Conservation (phyloP, 1,139 yeast genomes). For the Geotrichum carabidarum region DNA sequence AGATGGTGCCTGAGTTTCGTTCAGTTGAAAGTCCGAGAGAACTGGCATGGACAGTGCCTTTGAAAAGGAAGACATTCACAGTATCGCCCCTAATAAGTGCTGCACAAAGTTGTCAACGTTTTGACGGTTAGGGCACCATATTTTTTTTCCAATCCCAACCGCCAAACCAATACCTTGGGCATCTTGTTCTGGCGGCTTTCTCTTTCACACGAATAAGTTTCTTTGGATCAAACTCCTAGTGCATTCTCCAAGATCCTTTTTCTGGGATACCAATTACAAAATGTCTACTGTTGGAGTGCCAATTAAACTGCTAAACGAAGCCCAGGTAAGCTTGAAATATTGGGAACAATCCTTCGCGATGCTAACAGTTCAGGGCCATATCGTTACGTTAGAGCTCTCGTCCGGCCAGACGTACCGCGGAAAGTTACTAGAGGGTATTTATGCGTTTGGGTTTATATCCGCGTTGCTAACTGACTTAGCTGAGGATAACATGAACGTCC, state of each 20-base stretch:
- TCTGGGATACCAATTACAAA: not conserved
- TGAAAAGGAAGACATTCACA: not conserved
- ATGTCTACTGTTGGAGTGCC: conserved; percentile 59
- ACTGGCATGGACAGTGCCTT: not conserved
- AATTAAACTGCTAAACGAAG: conserved; percentile 78
- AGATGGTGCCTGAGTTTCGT: not conserved
- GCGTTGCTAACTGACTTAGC: conserved; percentile 26
- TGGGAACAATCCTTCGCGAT: not conserved
- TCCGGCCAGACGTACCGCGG: conserved; percentile 89
- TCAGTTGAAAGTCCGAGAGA: not conserved
- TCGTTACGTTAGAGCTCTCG: conserved; percentile 72
- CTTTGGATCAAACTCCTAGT: too few species aligned
- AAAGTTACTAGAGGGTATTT: conserved; percentile 62
- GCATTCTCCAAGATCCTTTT: not conserved
- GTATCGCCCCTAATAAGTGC: not conserved
- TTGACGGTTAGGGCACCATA: not conserved
- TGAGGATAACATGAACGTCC: conserved; percentile 92
- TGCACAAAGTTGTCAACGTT: conserved; percentile 6
- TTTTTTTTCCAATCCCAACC: conserved; percentile 11
- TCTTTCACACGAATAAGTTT: not conserved
- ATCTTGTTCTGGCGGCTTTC: not conserved
- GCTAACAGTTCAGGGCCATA: conserved; percentile 55
- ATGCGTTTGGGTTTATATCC: not conserved
- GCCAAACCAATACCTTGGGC: conserved; percentile 10
- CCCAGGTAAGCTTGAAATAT: conserved; percentile 45